These are phyloP conservation scores for Populus euphratica DNA, from an alignment of 345 rosid species.

Conservation along the genomic window DNA sequence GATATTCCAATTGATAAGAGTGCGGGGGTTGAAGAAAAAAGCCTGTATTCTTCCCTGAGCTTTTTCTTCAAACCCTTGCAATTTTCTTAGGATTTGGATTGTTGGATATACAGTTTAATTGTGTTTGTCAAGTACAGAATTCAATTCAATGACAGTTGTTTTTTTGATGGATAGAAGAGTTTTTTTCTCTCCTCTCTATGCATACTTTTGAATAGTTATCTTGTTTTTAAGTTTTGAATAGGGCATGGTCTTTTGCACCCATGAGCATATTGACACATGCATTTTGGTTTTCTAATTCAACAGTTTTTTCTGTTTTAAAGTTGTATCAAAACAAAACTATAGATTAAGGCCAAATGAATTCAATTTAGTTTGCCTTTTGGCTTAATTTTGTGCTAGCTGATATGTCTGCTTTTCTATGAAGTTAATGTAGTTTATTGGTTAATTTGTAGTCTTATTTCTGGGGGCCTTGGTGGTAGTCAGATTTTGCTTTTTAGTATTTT, in stretches of 20 bases:
- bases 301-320: too few relatives aligned
- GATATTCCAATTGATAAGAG: background rate
- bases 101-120: too few relatives aligned
- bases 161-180: too few relatives aligned
- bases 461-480: background rate
- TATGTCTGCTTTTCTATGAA: too few relatives aligned
- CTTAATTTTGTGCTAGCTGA: too few relatives aligned
- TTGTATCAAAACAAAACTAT: too few relatives aligned
- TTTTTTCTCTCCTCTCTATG: too few relatives aligned
- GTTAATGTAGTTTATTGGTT: too few relatives aligned
- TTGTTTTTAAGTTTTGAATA: background rate
- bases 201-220: background rate
- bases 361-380: too few relatives aligned
- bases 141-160: background rate
- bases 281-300: too few relatives aligned
- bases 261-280: background rate
- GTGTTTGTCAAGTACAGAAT: background rate
- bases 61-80: background rate
- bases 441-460: background rate
- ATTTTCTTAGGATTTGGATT: background rate
- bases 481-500: background rate
- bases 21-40: too few relatives aligned
- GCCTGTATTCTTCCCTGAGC: background rate
- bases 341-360: too few relatives aligned
- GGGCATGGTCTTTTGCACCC: background rate